phyloP scores from a whole-genome alignment of 306 rosid genomes.

The Gillenia trifoliata region DNA sequence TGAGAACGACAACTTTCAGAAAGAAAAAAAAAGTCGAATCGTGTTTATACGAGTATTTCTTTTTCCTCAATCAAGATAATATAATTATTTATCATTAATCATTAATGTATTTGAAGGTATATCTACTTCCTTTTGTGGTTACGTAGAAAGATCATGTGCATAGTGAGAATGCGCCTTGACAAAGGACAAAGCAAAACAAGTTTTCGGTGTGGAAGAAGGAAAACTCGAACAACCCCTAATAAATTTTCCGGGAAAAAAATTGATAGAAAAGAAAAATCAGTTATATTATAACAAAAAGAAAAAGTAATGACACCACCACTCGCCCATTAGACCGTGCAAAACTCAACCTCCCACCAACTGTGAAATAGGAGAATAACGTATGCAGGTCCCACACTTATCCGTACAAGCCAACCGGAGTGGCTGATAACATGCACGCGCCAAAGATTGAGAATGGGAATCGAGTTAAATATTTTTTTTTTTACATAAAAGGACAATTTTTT shows the following conservation, averaged over 20 bases:
- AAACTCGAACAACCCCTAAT: not conserved
- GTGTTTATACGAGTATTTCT: too few relatives aligned
- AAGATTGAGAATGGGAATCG: not conserved
- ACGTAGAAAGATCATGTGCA: not conserved
- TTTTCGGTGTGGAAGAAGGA: constrained; percentile 5
- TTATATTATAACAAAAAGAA: not conserved
- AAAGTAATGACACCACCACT: not conserved
- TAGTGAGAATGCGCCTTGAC: not conserved
- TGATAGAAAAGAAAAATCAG: not conserved
- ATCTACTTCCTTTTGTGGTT: not conserved
- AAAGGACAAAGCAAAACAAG: constrained; percentile 11
- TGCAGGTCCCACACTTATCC: constrained; percentile 31
- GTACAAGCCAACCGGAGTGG: constrained; percentile 27
- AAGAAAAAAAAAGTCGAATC: too few relatives aligned
- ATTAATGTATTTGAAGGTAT: not conserved
- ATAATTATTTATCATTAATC: too few relatives aligned
- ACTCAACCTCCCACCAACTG: not conserved
- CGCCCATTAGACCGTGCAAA: not conserved
- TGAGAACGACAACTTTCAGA: too few relatives aligned
- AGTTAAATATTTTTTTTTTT: not conserved
- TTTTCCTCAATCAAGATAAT: too few relatives aligned
- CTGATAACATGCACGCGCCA: constrained; percentile 4
- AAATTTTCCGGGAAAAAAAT: not conserved
- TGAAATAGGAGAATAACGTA: not conserved
- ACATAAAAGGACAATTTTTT: not conserved